These are phyloP conservation scores for Starmerella powellii DNA, from an alignment of 805 yeast genomes.

Conservation along the genomic window DNA sequence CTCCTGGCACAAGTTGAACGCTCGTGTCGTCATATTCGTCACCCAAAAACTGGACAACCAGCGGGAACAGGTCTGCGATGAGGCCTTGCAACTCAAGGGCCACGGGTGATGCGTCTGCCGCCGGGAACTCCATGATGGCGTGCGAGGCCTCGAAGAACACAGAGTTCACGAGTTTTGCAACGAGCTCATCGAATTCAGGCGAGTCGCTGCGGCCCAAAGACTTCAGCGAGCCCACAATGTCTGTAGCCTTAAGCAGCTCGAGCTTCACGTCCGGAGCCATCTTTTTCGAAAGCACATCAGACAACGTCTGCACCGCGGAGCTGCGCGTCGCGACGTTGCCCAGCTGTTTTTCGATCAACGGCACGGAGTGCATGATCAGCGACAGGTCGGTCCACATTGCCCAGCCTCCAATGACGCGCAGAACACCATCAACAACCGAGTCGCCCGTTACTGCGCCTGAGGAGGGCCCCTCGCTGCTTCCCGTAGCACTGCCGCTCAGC, in stretches of 20 bases:
- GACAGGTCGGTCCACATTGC: constrained; percentile 87
- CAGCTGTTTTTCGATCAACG: constrained; percentile 46
- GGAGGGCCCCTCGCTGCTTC: constrained; percentile 6
- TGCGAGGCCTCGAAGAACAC: constrained; percentile 63
- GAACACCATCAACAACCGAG: constrained; percentile 45
- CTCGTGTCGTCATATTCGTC: constrained; percentile 86
- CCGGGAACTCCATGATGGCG: constrained; percentile 14
- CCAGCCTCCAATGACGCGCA: constrained; percentile 67
- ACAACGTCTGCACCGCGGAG: constrained; percentile 44
- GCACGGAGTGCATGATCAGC: constrained; percentile 47
- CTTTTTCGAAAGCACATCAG: constrained; percentile 61
- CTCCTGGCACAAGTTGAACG: constrained; percentile 66
- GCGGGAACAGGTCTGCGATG: constrained; percentile 57
- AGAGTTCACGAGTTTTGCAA: constrained; percentile 61
- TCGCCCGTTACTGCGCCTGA: constrained; percentile 7
- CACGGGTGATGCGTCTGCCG: not conserved
- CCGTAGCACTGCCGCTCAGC: constrained; percentile 1
- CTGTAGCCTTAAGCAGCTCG: constrained; percentile 55
- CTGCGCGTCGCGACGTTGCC: constrained; percentile 35
- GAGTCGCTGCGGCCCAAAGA: constrained; percentile 27
- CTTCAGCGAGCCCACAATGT: constrained; percentile 43
- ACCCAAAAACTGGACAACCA: constrained; percentile 53
- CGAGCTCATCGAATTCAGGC: constrained; percentile 59
- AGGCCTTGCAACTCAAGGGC: constrained; percentile 30
- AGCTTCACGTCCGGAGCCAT: constrained; percentile 65